phyloP scores from a whole-genome alignment of 2,329 filamentous ascomycete species.

The Scytalidium sp. region DNA sequence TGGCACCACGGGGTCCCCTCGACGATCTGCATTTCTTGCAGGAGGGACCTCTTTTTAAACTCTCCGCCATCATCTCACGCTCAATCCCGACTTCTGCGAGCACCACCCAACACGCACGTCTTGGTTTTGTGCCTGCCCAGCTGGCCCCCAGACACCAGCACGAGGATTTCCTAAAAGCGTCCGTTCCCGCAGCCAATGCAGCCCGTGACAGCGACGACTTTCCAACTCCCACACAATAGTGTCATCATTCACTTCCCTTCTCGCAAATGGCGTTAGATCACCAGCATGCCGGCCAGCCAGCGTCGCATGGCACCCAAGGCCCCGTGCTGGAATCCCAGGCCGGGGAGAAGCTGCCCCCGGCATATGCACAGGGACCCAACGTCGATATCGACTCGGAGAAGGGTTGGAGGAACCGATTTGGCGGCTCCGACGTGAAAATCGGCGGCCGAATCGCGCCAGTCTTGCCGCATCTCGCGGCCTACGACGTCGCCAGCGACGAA shows the following conservation, averaged over 20 bases:
- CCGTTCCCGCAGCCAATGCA: conserved; percentile 16
- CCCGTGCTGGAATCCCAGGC: not conserved
- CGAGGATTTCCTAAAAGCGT: not conserved
- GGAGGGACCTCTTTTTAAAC: too few relatives aligned
- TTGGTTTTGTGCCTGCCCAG: too few relatives aligned
- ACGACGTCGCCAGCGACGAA: conserved; percentile 20
- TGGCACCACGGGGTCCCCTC: too few relatives aligned
- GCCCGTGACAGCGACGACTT: conserved; percentile 5
- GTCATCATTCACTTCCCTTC: conserved; percentile 26
- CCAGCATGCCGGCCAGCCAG: not conserved
- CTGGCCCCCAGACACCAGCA: not conserved
- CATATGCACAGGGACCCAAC: not conserved
- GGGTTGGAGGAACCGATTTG: conserved; percentile 2
- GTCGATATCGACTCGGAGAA: conserved; percentile 10
- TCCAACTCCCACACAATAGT: conserved; percentile 13
- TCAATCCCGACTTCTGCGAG: too few relatives aligned
- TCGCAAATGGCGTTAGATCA: conserved; percentile 27
- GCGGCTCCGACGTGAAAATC: conserved; percentile 10
- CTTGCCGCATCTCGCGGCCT: conserved; percentile 24
- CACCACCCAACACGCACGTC: too few relatives aligned
- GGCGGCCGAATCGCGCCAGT: conserved; percentile 26
- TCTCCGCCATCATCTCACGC: too few relatives aligned
- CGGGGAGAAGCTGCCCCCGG: conserved; percentile 1
- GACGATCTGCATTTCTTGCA: too few relatives aligned
- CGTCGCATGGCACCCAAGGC: conserved; percentile 1